Evolutionary conservation across 208 protist species (phyloP), one percentile per base, ranked within the genome.

Genomic region (Borovskyia barvae): DNA sequence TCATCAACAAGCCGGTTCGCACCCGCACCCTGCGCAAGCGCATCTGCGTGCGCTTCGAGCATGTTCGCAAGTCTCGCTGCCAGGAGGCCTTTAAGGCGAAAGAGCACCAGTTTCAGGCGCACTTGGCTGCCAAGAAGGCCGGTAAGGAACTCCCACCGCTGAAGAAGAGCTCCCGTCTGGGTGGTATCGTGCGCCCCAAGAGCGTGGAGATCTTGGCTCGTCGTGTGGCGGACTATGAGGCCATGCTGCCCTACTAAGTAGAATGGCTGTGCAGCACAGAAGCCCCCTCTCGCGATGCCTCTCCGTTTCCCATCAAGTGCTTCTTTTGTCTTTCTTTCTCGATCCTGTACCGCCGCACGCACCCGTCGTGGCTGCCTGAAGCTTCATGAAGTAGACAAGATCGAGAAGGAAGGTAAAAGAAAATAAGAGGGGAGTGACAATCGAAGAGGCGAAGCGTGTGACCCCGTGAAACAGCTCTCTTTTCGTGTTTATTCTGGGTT

Each of bases 41-140:
- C 78, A 98, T 99, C 83, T 97, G 99, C 81, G 98, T 99, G 59
- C 94, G 99, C 75, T 92, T 99, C 66, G 99, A 99, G 87, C 99
- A 99, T 91, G 88, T 99, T 36, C 80, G 89, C 54, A 93, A 95
- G 74, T 95, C 89, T 30, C 84, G 86, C 72, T 97, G 89, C 84
- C 80, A 90, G 77, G 75, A 93, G 74, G 93, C 87, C 26, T 93
- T 97, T 72, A 82, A 92, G 72, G 64, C 77, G 75, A 90, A 93
- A 76, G 66, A 87, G 82, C 79, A 77, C 66, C 64, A 85, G 58
- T 88, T 86, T 75, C 74, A 77, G 54, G 75, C 77, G 42, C 82
- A 76, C 75, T 63, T 79, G 59, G 71, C 75, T 17, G 82, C 73
- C 61, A 90, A 94, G 80, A 91, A 90, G 84, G 77, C 68, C 48